These are phyloP conservation scores for Favolaschia claudopus DNA, from an alignment of 768 basidiomycete species.

Conservation along the genomic window DNA sequence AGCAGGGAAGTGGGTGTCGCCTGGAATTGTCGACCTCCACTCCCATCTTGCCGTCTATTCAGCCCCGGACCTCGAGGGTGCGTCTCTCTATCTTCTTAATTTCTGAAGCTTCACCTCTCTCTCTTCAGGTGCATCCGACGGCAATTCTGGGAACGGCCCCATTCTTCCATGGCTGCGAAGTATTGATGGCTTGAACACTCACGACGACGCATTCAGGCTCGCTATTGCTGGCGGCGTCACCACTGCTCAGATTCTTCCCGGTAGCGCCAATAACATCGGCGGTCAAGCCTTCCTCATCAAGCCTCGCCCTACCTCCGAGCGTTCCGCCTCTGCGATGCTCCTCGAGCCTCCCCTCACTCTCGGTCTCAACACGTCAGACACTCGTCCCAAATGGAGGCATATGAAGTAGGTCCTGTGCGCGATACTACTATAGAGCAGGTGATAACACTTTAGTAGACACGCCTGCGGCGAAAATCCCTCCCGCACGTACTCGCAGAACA, in stretches of 20 bases:
- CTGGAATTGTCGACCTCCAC: conserved; percentile 57
- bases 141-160: conserved; percentile 50
- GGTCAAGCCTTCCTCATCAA: conserved; percentile 85
- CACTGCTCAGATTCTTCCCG: conserved; percentile 68
- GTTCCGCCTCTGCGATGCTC: conserved; percentile 68
- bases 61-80: conserved; percentile 30
- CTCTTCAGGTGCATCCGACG: conserved; percentile 44
- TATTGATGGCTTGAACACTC: conserved; percentile 73
- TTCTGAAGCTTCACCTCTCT: too few species aligned
- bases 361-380: conserved; percentile 41
- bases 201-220: conserved; percentile 62
- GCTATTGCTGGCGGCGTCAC: conserved; percentile 72
- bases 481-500: conserved; percentile 49
- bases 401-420: conserved; percentile 68
- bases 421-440: background rate
- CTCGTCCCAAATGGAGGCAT: conserved; percentile 65
- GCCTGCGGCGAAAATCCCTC: conserved; percentile 76
- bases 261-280: conserved; percentile 55
- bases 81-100: background rate
- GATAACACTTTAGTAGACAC: conserved; percentile 48
- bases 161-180: conserved; percentile 67
- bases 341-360: conserved; percentile 75
- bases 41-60: conserved; percentile 46
- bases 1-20: conserved; percentile 66
- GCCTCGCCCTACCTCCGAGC: conserved; percentile 68